These are phyloP conservation scores for Gamsiella multidivaricata DNA, from an alignment of 192 early-diverging fungal genomes.

Conservation along the genomic window DNA sequence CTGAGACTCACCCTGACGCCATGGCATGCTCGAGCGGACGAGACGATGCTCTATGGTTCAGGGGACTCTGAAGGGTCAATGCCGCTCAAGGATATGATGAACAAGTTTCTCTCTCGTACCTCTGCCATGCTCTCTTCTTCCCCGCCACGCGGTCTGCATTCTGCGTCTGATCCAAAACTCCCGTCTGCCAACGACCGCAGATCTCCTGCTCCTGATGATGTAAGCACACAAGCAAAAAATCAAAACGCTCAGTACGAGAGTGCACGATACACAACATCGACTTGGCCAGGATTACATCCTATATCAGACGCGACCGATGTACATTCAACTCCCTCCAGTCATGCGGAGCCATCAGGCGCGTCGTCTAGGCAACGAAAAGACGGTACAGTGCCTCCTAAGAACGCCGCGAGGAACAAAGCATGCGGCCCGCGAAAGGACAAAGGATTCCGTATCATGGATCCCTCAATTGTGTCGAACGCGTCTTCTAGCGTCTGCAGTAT, in stretches of 20 bases:
- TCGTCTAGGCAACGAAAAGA: not conserved
- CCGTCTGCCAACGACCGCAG: not conserved
- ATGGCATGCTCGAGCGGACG: conserved; percentile 55
- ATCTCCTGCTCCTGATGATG: not conserved
- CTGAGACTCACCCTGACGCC: conserved; percentile 55
- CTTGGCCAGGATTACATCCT: conserved; percentile 1
- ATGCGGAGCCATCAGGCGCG: not conserved
- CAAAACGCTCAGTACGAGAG: not conserved
- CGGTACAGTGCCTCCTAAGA: not conserved
- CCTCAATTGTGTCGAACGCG: not conserved
- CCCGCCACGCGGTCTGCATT: conserved; percentile 11
- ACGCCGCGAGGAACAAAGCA: not conserved
- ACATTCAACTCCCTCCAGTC: no score
- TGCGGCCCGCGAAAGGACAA: not conserved
- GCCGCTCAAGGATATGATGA: conserved; percentile 25
- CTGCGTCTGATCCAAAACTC: not conserved
- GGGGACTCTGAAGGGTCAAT: not conserved
- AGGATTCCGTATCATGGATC: conserved; percentile 29
- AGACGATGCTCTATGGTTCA: conserved; percentile 47
- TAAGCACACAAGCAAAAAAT: not conserved
- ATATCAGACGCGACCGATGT: no score
- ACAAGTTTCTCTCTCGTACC: conserved; percentile 30
- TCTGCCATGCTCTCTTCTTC: conserved; percentile 21
- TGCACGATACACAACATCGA: no score
- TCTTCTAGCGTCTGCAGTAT: not conserved